These are phyloP conservation scores for Lentinus brumalis DNA, from an alignment of 768 basidiomycete species.

Conservation along the genomic window DNA sequence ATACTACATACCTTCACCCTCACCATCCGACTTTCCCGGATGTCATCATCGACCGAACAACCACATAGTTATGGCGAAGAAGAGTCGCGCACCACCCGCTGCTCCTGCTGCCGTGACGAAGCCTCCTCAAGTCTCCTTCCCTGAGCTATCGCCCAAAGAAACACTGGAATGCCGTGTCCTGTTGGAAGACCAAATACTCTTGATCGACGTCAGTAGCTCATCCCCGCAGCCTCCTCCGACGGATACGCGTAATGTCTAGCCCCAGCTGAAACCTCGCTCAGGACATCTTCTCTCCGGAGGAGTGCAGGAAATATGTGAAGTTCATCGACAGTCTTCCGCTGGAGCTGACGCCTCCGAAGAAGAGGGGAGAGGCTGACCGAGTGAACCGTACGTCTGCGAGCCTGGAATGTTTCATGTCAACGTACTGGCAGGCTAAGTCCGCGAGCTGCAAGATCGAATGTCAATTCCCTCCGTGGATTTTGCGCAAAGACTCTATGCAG, in stretches of 20 bases:
- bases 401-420: not conserved
- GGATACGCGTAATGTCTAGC: not conserved
- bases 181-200: constrained; percentile 65
- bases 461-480: constrained; percentile 61
- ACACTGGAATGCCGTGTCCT: constrained; percentile 48
- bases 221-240: too few relatives aligned
- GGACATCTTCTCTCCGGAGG: constrained; percentile 58
- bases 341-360: constrained; percentile 70
- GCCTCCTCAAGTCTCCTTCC: constrained; percentile 37
- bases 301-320: constrained; percentile 61
- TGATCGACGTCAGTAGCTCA: constrained; percentile 51
- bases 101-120: not conserved
- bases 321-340: constrained; percentile 63
- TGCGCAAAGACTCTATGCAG: constrained; percentile 50
- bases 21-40: too few relatives aligned
- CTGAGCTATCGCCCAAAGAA: constrained; percentile 45
- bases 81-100: not conserved
- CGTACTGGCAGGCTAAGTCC: not conserved
- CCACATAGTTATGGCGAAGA: constrained; percentile 8
- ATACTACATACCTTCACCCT: too few relatives aligned
- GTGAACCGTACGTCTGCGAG: constrained; percentile 55
- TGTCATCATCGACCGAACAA: too few relatives aligned
- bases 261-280: constrained; percentile 31
- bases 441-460: constrained; percentile 52
- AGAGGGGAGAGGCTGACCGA: constrained; percentile 70